Base-by-base conservation (phyloP, 163 green algal species). In the Prototheca wickerhamii region DNA sequence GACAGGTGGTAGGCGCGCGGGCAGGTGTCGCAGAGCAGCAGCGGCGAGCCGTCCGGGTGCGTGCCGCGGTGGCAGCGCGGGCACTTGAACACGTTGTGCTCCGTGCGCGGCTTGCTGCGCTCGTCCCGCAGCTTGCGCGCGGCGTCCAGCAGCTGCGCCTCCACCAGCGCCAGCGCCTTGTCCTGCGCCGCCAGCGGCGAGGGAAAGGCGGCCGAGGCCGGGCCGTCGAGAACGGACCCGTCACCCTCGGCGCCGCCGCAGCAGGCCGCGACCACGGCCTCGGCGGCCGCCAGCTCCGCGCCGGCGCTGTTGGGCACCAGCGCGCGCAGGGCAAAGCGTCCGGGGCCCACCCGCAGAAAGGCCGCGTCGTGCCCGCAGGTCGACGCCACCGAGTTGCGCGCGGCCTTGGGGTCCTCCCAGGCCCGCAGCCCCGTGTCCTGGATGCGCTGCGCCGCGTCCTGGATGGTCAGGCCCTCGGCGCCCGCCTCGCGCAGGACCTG, bases 111-210 rank as follows among this genome's bases (percentile, higher is more conserved):
- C 63, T 64, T 67, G 21, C 5, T 18, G 8, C 51, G 28, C 33
- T 51, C 52, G 26, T 61, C 56, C 26, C 26, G 4, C 43, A 49
- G 51, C 15, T 52, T 46, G 81, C 92, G 85, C 90, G 91, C 10
- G 91, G 98, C 85, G 97, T 99, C 78, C 97, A 91, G 81, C 93
- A 98, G 80, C 86, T 99, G 65, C 92, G 93, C 54, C 89, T 98
- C 83, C 92, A 98, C 72, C 93, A 98, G 78, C 81, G 93, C 63
- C 98, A 99, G 80, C 69, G 33, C 58, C 40, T 33, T 46, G 55
- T 61, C 29, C 31, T 49, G 32, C 31, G 8, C 29, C 26, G 50
- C 51, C 50, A 21, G 63, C 23, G 29, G 44, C 49, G 21, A 25
- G 15, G 3, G 37, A 6, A 23, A 10, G 6, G 20, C 31, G 20